Percentiles rank a stretch among this genome's conserved stretches.
Conservation (phyloP, 2,329 filamentous ascomycete genomes). For the Metarhizium rileyi region DNA sequence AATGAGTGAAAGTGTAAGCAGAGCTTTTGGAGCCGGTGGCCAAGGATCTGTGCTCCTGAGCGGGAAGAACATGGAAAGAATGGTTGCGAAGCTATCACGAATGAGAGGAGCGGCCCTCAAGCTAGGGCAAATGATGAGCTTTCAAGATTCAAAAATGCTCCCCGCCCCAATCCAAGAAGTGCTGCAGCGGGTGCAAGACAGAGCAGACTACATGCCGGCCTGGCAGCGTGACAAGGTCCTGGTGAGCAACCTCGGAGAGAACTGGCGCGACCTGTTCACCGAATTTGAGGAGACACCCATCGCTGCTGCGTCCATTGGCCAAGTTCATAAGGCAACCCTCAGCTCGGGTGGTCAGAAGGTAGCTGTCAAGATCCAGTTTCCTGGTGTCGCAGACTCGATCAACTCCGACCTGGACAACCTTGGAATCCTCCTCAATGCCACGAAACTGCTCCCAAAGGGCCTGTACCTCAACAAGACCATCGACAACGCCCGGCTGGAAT, state of each 20-base stretch:
- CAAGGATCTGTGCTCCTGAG: constrained; percentile 79
- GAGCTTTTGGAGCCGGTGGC: constrained; percentile 59
- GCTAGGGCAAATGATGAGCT: constrained; percentile 94
- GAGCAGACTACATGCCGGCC: constrained; percentile 94
- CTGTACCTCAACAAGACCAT: constrained; percentile 96
- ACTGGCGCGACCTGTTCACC: constrained; percentile 77
- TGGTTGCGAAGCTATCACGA: constrained; percentile 84
- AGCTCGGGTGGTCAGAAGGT: constrained; percentile 66
- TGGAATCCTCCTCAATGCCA: constrained; percentile 80
- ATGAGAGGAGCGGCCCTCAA: constrained; percentile 98
- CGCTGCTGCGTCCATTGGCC: constrained; percentile 91
- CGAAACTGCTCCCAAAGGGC: constrained; percentile 79
- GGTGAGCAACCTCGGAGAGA: constrained; percentile 61
- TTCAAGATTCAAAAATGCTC: constrained; percentile 94
- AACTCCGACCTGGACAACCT: constrained; percentile 94
- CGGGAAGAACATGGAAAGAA: constrained; percentile 80
- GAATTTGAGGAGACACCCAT: constrained; percentile 87
- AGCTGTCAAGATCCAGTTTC: constrained; percentile 96
- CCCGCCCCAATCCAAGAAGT: constrained; percentile 81
- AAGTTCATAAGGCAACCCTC: constrained; percentile 81
- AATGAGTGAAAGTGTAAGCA: constrained; percentile 72
- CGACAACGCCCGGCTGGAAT: constrained; percentile 81
- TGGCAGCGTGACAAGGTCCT: constrained; percentile 87
- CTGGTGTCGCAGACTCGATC: constrained; percentile 90
- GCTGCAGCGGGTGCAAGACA: constrained; percentile 87